These are phyloP conservation scores for Leccinum broughii DNA, from an alignment of 768 basidiomycete genomes.

Conservation along the genomic window DNA sequence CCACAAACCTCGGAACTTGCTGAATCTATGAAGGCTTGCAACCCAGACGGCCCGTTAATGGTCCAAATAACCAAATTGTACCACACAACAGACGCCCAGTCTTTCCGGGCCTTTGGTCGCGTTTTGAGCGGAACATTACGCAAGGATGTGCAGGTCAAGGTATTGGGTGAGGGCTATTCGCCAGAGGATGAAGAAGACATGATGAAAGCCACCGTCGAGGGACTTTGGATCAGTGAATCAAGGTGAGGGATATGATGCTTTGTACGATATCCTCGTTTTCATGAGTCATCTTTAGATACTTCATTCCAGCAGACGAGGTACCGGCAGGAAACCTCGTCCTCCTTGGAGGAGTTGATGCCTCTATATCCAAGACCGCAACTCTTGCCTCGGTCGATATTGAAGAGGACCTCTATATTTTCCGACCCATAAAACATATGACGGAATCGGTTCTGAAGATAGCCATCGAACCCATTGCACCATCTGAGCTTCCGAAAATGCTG, in stretches of 20 bases:
- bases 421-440: slow-evolving; percentile 94
- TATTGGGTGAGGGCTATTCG: slow-evolving; percentile 97
- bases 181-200: slow-evolving; percentile 99
- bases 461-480: slow-evolving; percentile 96
- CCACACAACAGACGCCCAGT: slow-evolving; percentile 94
- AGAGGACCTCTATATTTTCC: slow-evolving; percentile 93
- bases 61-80: slow-evolving; percentile 94
- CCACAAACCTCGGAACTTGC: slow-evolving; percentile 81
- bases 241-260: slow-evolving; percentile 49
- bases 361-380: slow-evolving; percentile 94
- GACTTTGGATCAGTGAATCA: slow-evolving; percentile 88
- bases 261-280: not conserved
- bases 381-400: slow-evolving; percentile 69
- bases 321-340: slow-evolving; percentile 92
- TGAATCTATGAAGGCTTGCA: slow-evolving; percentile 77
- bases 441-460: slow-evolving; percentile 97
- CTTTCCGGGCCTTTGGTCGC: slow-evolving; percentile 94
- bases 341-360: slow-evolving; percentile 89
- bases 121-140: slow-evolving; percentile 89
- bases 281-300: slow-evolving; percentile 59
- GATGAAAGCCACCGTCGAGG: slow-evolving; percentile 80
- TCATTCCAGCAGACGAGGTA: slow-evolving; percentile 84
- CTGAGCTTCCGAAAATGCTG: slow-evolving; percentile 98
- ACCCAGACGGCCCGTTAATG: slow-evolving; percentile 85
- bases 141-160: slow-evolving; percentile 85